Evolutionary conservation across 2,329 filamentous ascomycete genomes (phyloP), one percentile per base, ranked within the genome.

Genomic region (Apiospora phragmitis): DNA sequence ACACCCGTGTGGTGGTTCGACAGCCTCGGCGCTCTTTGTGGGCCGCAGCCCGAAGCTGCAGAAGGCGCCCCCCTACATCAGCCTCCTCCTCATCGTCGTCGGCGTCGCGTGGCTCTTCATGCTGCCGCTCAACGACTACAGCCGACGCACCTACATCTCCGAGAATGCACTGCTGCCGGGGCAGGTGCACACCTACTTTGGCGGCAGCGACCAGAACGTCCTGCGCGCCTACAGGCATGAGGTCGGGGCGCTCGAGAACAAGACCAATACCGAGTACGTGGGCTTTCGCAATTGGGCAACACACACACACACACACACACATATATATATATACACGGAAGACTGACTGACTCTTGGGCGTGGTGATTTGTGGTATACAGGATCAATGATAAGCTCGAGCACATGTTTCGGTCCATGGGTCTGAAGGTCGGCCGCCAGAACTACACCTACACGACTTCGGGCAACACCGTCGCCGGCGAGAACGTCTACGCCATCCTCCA

Each of bases 151-250:
- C 0, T 99, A 99, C 81, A 96, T 99, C 71, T 98, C 95, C 59
- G 96, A 99, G 81, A 99, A 99, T 80, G 96, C 96, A 14, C 90
- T 99, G 43, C 86, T 99, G 18, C 96, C 96, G 0, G 96, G 95
- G 2, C 96, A 99, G 82, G 96, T 98, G 11, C 95, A 98, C 83
- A 97, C 96, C 1, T 99, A 99, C 82, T 99, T 99, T 79, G 92
- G 93, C 8, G 96, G 96, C 24, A 97, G 94, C 81, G 96, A 99
- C 80, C 95, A 98, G 84, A 93, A 98, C 81, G 90, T 98, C 74
- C 95, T 98, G 78, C 89, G 94, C 65, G 96, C 94, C 9, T 98
- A 97, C 81, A 90, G 92, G 77, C 91, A 94, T 78, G 96, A 98
- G 83, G 86, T 97, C 68, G 90, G 93, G 75, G 86, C 83, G 11